Evolutionary conservation across 139 green algal species (phyloP).

Genomic region (Tetraselmis striata): DNA sequence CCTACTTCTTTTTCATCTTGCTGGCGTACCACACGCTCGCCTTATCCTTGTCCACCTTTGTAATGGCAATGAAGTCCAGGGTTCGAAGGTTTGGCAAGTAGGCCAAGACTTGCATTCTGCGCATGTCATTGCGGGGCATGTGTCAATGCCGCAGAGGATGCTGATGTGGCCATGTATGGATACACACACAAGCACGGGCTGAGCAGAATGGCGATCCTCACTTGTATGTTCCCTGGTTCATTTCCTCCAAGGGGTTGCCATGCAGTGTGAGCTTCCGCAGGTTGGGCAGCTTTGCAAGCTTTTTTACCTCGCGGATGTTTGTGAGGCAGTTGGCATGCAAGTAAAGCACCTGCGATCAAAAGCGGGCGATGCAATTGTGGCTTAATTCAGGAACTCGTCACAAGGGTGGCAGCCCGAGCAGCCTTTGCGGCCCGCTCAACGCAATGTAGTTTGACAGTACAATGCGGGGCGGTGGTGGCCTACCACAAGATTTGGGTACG

Average conservation of each 20-base stretch:
- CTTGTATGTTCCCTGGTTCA: neutral
- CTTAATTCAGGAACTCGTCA: neutral
- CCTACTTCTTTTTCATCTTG: neutral
- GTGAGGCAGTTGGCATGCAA: conserved; percentile 41
- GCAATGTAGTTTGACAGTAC: neutral
- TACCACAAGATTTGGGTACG: conserved; percentile 32
- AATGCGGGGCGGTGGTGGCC: too few relatives aligned
- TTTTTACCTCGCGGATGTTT: conserved; percentile 28
- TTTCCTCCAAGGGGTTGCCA: conserved; percentile 32
- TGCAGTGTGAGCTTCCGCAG: conserved; percentile 41
- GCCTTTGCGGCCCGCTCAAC: neutral
- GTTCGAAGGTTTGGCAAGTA: neutral
- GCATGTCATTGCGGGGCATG: too few relatives aligned
- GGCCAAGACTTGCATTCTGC: neutral
- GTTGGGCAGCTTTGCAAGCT: conserved; percentile 25
- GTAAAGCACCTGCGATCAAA: conserved; percentile 30
- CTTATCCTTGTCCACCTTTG: conserved; percentile 1
- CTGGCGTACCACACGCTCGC: neutral
- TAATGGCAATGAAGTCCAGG: conserved; percentile 7
- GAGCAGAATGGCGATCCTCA: too few relatives aligned
- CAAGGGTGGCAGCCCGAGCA: neutral
- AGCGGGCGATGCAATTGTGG: neutral
- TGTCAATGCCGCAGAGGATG: too few relatives aligned
- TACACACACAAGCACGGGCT: too few relatives aligned
- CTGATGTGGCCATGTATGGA: too few relatives aligned